Evolutionary conservation across 768 basidiomycete species (phyloP), one percentile per base, ranked within the genome.

Genomic region (Tricholomella constricta): DNA sequence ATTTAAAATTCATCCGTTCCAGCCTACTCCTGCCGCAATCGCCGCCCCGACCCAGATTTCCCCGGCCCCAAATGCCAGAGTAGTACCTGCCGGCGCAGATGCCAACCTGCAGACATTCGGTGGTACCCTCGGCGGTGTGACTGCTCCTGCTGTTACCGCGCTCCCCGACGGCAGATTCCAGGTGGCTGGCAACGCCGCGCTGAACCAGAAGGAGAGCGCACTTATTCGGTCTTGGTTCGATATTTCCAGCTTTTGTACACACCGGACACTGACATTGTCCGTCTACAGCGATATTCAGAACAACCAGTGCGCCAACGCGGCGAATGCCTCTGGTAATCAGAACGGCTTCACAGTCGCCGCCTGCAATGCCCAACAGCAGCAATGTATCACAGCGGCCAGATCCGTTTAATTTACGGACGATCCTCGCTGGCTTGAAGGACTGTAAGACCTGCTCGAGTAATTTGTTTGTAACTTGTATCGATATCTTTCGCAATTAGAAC

Each of bases 271-370:
- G 41, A 41, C 41, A 34, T 25, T 34, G 32, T 40, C 36, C 44
- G 15, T 25, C 25, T 51, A 4, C 49, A 76, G 80, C 63, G 78
- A 80, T 62, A 72, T 83, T 5, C 82, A 84, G 68, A 75, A 81
- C 60, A 86, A 86, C 68, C 58, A 76, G 58, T 86, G 83, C 62
- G 79, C 81, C 6, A 71, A 83, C 62, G 79, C 78, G 12, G 79
- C 82, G 12, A 83, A 84, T 62, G 68, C 74, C 12, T 77, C 75
- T 6, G 75, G 75, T 40, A 78, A 81, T 63, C 65, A 75, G 62
- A 68, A 72, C 48, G 73, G 69, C 38, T 69, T 82, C 57, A 78
- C 74, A 19, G 81, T 81, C 25, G 62, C 65, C 26, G 74, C 72
- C 20, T 82, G 81, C 62, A 76, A 68, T 51, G 60, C 62, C 15